phyloP scores from a whole-genome alignment of 768 basidiomycete genomes.

The Leccinum pellstonianum region DNA sequence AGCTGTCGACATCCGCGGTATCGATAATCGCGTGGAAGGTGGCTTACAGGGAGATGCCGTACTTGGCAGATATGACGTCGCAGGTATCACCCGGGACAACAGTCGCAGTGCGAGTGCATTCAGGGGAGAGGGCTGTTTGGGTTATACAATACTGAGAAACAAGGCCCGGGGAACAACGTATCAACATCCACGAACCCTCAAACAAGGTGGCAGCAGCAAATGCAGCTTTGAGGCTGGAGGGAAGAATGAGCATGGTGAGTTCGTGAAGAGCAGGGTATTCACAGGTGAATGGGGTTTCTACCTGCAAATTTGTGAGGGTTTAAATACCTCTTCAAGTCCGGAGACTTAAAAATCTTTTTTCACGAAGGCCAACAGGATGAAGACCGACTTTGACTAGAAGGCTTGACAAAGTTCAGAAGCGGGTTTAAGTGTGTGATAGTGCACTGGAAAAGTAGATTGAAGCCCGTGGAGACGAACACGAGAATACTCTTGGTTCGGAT shows the following conservation, averaged over 20 bases:
- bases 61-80: slow-evolving; percentile 55
- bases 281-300: background rate
- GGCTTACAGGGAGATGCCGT: slow-evolving; percentile 65
- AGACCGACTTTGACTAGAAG: background rate
- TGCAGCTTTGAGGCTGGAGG: slow-evolving; percentile 8
- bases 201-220: slow-evolving; percentile 12
- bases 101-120: slow-evolving; percentile 59
- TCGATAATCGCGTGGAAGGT: background rate
- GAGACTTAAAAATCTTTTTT: background rate
- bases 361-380: background rate
- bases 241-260: slow-evolving; percentile 19
- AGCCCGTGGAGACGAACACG: too few relatives aligned
- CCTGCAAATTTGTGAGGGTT: background rate
- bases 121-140: slow-evolving; percentile 34
- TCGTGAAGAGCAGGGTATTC: background rate
- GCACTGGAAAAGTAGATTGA: too few relatives aligned
- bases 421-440: too few relatives aligned
- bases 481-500: too few relatives aligned
- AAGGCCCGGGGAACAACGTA: background rate
- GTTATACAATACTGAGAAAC: slow-evolving; percentile 31
- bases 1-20: background rate
- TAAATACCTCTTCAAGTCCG: slow-evolving; percentile 20
- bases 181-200: slow-evolving; percentile 19
- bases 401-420: too few relatives aligned
- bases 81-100: slow-evolving; percentile 58